Base-by-base conservation (phyloP, 1,284 basidiomycete genomes). In the Taiwanofungus camphoratus region DNA sequence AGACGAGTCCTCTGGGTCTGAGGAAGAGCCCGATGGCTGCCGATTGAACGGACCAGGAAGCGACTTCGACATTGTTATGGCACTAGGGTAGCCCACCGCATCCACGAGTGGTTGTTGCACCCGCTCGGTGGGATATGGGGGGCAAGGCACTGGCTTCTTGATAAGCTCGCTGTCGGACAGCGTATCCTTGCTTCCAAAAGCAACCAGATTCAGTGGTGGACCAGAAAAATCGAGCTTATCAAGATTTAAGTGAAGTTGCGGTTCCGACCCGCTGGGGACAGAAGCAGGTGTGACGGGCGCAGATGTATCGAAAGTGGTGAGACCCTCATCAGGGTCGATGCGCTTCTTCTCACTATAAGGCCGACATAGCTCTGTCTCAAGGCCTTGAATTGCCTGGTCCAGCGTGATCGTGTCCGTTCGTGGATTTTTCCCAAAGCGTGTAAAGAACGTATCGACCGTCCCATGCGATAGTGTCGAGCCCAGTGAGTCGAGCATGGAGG, bases 401-500 rank as follows among this genome's bases (percentile, higher is more conserved):
- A 88, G 66, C 0, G 83, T 87, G 33, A 99, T 67, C 54, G 89
- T 83, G 50, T 86, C 92, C 18, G 71, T 67, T 3, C 77, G 73
- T 0, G 82, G 73, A 6, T 75, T 69, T 67, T 92, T 91, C 52
- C 74, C 73, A 58, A 74, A 78, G 5, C 78, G 74, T 6, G 70
- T 77, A 66, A 87, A 98, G 74, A 93, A 95, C 5, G 76, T 73
- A 52, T 86, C 76, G 49, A 94, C 70, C 1, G 95, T 99, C 38
- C 80, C 71, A 0, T 64, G 67, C 3, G 89, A 89, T 29, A 99
- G 77, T 0, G 95, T 98, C 2, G 92, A 95, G 3, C 94, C 93
- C 22, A 99, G 80, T 4, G 93, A 96, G 67, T 97, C 93, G 40
- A 99, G 83, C 91, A 98, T 95, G n/a, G 89, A 87, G 0, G 86